These are phyloP conservation scores for Xanthoconium purpureum DNA, from an alignment of 768 basidiomycete genomes.

Conservation along the genomic window DNA sequence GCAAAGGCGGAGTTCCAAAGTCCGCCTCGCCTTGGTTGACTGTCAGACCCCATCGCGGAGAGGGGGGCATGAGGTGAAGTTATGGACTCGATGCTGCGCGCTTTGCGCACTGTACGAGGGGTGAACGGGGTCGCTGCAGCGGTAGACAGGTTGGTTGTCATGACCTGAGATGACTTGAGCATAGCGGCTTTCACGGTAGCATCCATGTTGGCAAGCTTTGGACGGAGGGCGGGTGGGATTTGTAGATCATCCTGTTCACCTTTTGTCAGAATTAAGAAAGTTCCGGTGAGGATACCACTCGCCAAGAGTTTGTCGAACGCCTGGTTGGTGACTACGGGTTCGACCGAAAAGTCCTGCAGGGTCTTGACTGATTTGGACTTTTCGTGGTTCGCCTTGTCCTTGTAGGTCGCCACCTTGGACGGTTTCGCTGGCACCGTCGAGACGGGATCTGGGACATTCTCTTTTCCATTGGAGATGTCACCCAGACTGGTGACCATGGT, in stretches of 20 bases:
- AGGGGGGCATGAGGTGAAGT: constrained; percentile 47
- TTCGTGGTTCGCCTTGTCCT: constrained; percentile 36
- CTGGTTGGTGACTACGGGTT: constrained; percentile 48
- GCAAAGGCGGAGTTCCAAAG: constrained; percentile 27
- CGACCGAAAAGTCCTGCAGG: constrained; percentile 36
- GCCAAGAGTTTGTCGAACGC: constrained; percentile 85
- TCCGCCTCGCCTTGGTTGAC: constrained; percentile 21
- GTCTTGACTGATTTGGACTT: constrained; percentile 45
- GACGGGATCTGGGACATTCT: constrained; percentile 56
- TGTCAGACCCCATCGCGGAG: constrained; percentile 38
- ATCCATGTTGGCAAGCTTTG: constrained; percentile 79
- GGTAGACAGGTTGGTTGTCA: constrained; percentile 42
- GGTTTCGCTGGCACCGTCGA: constrained; percentile 32
- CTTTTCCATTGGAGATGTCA: constrained; percentile 58
- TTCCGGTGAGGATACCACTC: constrained; percentile 23
- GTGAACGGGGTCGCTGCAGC: constrained; percentile 36
- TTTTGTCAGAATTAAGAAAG: background rate
- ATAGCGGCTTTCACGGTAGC: constrained; percentile 86
- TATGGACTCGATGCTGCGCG: constrained; percentile 72
- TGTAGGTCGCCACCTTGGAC: constrained; percentile 16
- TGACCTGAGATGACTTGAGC: constrained; percentile 78
- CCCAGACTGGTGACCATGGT: constrained; percentile 61
- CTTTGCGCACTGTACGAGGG: constrained; percentile 60
- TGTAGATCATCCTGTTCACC: constrained; percentile 76
- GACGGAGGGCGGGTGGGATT: constrained; percentile 73